Conservation (phyloP, 2,329 filamentous ascomycete genomes). For the Monosporascus ibericus region DNA sequence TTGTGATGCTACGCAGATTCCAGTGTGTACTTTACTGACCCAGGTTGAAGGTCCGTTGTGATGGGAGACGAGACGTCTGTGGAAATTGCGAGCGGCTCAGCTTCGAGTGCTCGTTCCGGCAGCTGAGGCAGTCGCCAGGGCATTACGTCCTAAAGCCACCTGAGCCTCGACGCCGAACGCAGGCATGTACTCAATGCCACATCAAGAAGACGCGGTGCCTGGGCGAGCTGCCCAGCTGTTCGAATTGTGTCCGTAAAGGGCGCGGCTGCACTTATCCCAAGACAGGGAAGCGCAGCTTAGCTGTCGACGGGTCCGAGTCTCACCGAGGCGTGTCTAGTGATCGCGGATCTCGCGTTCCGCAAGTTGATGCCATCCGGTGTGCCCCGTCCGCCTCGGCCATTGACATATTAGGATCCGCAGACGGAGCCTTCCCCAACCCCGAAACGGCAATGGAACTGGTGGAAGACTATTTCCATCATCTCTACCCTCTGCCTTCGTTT, state of each 20-base stretch:
- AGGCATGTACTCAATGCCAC: conserved; percentile 24
- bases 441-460: conserved; percentile 15
- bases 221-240: conserved; percentile 23
- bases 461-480: conserved; percentile 23
- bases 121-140: conserved; percentile 13
- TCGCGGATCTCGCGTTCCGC: not conserved
- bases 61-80: conserved; percentile 24
- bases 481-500: conserved; percentile 28
- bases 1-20: not conserved
- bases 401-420: conserved; percentile 1
- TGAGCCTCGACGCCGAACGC: conserved; percentile 22
- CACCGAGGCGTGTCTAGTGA: not conserved
- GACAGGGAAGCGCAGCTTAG: conserved; percentile 5
- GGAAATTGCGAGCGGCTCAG: conserved; percentile 27
- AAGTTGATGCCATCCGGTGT: not conserved
- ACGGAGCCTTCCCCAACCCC: conserved; percentile 8
- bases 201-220: conserved; percentile 25
- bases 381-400: not conserved
- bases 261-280: conserved; percentile 20
- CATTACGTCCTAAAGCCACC: conserved; percentile 20
- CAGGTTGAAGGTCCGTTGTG: conserved; percentile 19
- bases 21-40: not conserved
- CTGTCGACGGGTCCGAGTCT: not conserved
- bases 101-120: conserved; percentile 29
- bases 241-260: conserved; percentile 20